Base-by-base conservation (phyloP, 306 rosid genomes). In the Prunus armeniaca region DNA sequence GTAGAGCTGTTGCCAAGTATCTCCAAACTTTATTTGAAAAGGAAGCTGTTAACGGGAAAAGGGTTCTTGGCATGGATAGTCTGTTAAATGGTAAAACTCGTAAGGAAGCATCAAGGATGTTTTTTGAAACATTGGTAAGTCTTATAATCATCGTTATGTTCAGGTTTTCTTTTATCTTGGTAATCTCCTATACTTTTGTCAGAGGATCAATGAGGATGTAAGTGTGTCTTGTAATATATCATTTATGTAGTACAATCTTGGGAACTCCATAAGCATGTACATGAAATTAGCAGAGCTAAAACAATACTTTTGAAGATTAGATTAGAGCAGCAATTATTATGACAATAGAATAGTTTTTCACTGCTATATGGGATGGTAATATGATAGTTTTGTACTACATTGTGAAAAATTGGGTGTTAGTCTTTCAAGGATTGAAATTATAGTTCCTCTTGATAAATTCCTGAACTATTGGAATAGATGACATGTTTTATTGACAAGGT, bases 1-100 rank as follows among this genome's bases (percentile, higher is more conserved):
- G 25, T 81, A 87, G 99, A 89, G 94, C 96, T 78, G 99, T 96
- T 82, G 97, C 96, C 69, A 96, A 91, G 81, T 96, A 96, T 85
- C 96, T 96, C 67, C 99, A 96, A 84, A 87, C 80, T 62, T 77
- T 83, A 84, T 93, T 96, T 82, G 94, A 89, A 50, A 91, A 93
- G 84, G 98, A 93, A 80, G 78, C 84, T 22, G 76, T 76, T 71
- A 88, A 72, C 46, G 98, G 89, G 68, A 87, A 85, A 82, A 88
- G 82, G 79, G 81, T 81, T 81, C 88, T 93, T 75, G 80, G 89
- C 61, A 86, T 96, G 87, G 96, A 92, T 80, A 84, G 77, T 56
- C 76, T 96, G 69, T 83, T 96, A 79, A 84, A 80, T 18, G 86
- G 91, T 71, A 90, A 90, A 84, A 82, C 92, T 68, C 90, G 92